Conservation (phyloP, 192 early-diverging fungal genomes). For the Piromyces sp. region DNA sequence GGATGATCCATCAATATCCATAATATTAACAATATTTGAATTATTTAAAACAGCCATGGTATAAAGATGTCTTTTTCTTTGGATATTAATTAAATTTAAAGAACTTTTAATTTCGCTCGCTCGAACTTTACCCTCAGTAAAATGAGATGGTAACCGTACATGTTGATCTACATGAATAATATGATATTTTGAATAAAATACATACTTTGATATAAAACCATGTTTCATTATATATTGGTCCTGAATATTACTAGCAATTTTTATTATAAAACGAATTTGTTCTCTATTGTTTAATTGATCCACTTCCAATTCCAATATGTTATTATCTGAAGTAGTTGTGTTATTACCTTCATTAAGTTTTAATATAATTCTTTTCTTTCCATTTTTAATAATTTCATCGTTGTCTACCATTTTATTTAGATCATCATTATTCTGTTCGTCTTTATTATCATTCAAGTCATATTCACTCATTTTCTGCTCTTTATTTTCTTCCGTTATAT, state of each 20-base stretch:
- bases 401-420: background rate
- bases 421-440: background rate
- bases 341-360: background rate
- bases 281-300: background rate
- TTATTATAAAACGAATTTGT: background rate
- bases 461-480: background rate
- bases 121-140: background rate
- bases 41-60: background rate
- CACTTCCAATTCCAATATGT: background rate
- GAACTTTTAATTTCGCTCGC: background rate
- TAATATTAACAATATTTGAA: background rate
- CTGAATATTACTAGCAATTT: background rate
- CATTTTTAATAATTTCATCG: background rate
- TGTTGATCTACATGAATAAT: background rate
- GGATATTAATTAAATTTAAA: background rate
- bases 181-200: background rate
- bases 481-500: background rate
- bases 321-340: background rate
- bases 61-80: background rate
- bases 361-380: background rate
- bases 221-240: background rate
- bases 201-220: background rate
- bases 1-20: background rate
- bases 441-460: background rate
- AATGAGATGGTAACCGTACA: background rate